A percentile compares a stretch with the other conserved stretches of the same genome.
Evolutionary conservation across 805 yeast genomes (phyloP).

Genomic region (Candida ovalis): DNA sequence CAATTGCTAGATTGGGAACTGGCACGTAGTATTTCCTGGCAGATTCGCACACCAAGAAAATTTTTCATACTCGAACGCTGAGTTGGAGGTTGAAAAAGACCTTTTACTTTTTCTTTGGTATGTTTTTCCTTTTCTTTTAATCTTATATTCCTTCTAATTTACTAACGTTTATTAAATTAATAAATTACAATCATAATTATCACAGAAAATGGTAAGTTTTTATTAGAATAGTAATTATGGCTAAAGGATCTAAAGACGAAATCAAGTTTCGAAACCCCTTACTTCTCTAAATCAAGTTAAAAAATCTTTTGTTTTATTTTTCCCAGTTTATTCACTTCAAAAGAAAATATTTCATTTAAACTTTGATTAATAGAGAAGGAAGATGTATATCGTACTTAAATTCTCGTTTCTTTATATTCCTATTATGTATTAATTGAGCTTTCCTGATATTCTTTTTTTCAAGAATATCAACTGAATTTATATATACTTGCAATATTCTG

Average conservation of each 20-base stretch:
- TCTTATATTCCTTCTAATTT: neutral
- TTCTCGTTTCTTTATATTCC: conserved; percentile 21
- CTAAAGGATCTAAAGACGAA: conserved; percentile 33
- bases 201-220: conserved; percentile 24
- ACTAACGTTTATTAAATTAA: neutral
- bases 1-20: neutral
- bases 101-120: neutral
- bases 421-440: conserved; percentile 9
- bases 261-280: conserved; percentile 13
- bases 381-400: conserved; percentile 15
- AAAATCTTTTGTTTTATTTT: conserved; percentile 7
- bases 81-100: too few relatives aligned
- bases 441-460: conserved; percentile 7
- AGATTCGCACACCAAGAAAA: neutral
- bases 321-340: neutral
- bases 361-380: conserved; percentile 4
- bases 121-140: neutral
- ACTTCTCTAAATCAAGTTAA: conserved; percentile 3
- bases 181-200: neutral
- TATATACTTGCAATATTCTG: conserved; percentile 8
- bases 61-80: neutral
- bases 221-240: conserved; percentile 8
- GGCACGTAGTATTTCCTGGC: neutral
- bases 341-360: conserved; percentile 6
- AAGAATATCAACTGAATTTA: conserved; percentile 1